Evolutionary conservation across 352 stramenopile genomes (phyloP).

Genomic region (Phytophthora megakarya): DNA sequence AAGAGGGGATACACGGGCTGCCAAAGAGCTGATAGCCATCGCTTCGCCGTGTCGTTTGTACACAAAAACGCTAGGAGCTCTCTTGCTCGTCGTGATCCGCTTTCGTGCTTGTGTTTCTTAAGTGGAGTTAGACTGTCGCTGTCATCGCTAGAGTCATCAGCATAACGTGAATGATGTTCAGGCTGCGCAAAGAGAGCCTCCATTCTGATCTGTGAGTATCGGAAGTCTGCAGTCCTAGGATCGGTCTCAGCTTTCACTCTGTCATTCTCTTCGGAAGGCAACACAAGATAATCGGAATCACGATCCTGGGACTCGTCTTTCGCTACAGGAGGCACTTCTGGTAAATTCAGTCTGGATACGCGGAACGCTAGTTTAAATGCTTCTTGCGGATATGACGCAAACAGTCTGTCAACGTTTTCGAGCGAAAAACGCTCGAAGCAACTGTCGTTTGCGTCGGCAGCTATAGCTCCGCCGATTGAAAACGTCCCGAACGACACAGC

Average conservation of each 20-base stretch:
- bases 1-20: conserved; percentile 67
- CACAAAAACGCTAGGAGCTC: conserved; percentile 33
- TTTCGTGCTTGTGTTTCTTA: conserved; percentile 28
- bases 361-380: conserved; percentile 75
- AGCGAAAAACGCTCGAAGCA: conserved; percentile 46
- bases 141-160: conserved; percentile 31
- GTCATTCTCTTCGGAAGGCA: conserved; percentile 24
- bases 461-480: conserved; percentile 33
- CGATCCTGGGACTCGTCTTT: conserved; percentile 1
- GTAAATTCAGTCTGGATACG: conserved; percentile 40
- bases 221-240: conserved; percentile 63
- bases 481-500: conserved; percentile 66
- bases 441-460: conserved; percentile 45
- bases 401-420: conserved; percentile 35
- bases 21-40: conserved; percentile 39
- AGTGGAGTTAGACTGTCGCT: conserved; percentile 25
- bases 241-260: conserved; percentile 39
- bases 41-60: conserved; percentile 32
- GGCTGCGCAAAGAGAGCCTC: conserved; percentile 70
- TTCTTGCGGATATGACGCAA: conserved; percentile 43
- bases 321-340: not conserved
- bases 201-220: conserved; percentile 79
- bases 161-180: conserved; percentile 20
- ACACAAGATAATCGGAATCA: conserved; percentile 2
- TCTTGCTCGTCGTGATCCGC: conserved; percentile 21